A percentile compares a stretch with the other conserved stretches of the same genome.
Conservation (phyloP, 2,329 filamentous ascomycete genomes). For the Endoconidiophora laricicola region DNA sequence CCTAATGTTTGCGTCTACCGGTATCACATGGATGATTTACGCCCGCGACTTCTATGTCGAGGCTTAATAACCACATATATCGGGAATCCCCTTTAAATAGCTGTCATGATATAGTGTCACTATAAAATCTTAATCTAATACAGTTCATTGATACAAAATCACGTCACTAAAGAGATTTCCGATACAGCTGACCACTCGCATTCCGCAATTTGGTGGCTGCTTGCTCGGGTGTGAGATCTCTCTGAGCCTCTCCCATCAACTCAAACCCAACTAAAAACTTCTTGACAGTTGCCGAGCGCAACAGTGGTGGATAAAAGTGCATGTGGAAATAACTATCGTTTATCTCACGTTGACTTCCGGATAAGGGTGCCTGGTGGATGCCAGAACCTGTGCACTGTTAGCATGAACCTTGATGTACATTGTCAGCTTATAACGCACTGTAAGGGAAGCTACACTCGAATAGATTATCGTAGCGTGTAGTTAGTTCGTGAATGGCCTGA, state of each 20-base stretch:
- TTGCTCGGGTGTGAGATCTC: constrained; percentile 95
- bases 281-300: constrained; percentile 81
- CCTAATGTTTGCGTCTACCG: constrained; percentile 32
- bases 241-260: constrained; percentile 91
- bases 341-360: constrained; percentile 65
- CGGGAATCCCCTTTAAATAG: not conserved
- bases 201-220: constrained; percentile 61
- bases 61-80: constrained; percentile 5
- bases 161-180: constrained; percentile 29
- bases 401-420: not conserved
- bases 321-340: constrained; percentile 85
- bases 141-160: not conserved
- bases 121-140: not conserved
- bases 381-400: constrained; percentile 50
- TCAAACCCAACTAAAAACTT: constrained; percentile 97
- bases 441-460: constrained; percentile 97
- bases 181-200: constrained; percentile 71
- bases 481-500: constrained; percentile 73
- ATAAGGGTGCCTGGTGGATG: constrained; percentile 83
- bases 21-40: constrained; percentile 42
- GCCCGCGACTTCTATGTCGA: constrained; percentile 57
- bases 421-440: constrained; percentile 33
- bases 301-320: constrained; percentile 90
- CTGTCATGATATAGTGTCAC: not conserved
- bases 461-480: constrained; percentile 84